phyloP scores from a whole-genome alignment of 495 filamentous ascomycete genomes.

The Durotheca rogersii region DNA sequence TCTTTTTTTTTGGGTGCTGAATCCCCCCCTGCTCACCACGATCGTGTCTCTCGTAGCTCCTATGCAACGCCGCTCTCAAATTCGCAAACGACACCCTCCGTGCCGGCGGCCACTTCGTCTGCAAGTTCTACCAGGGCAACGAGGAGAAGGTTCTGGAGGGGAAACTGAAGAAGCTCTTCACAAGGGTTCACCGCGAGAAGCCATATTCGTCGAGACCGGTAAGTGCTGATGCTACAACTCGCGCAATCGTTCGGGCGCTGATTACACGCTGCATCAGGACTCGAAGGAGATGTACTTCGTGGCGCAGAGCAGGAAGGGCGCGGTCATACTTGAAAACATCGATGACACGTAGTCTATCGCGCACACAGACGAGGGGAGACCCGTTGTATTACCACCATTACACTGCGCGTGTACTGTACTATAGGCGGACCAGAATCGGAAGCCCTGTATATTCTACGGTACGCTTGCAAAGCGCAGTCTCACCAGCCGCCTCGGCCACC shows the following conservation, averaged over 20 bases:
- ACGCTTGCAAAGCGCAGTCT: too few relatives aligned
- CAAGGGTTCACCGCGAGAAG: slow-evolving; percentile 78
- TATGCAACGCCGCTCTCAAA: slow-evolving; percentile 78
- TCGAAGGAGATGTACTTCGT: slow-evolving; percentile 89
- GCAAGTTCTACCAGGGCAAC: slow-evolving; percentile 92
- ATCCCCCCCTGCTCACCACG: too few relatives aligned
- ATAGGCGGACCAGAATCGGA: too few relatives aligned
- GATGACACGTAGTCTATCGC: neutral
- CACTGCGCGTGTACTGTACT: too few relatives aligned
- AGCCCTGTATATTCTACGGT: too few relatives aligned
- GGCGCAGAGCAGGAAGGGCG: slow-evolving; percentile 60
- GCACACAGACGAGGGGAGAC: neutral
- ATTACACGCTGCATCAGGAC: slow-evolving; percentile 62
- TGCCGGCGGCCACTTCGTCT: slow-evolving; percentile 82
- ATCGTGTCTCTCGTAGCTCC: too few relatives aligned
- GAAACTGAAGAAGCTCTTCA: slow-evolving; percentile 70
- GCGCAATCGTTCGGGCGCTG: too few relatives aligned
- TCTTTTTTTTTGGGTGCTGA: too few relatives aligned
- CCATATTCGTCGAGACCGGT: slow-evolving; percentile 87
- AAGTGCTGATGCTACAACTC: too few relatives aligned
- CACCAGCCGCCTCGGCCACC: too few relatives aligned
- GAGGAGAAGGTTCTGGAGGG: slow-evolving; percentile 79
- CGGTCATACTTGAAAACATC: slow-evolving; percentile 32
- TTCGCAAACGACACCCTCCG: slow-evolving; percentile 86
- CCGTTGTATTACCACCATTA: too few relatives aligned